Evolutionary conservation across 1,284 basidiomycete species (phyloP), one percentile per base, ranked within the genome.

Genomic region (Ceratobasidium sp.): DNA sequence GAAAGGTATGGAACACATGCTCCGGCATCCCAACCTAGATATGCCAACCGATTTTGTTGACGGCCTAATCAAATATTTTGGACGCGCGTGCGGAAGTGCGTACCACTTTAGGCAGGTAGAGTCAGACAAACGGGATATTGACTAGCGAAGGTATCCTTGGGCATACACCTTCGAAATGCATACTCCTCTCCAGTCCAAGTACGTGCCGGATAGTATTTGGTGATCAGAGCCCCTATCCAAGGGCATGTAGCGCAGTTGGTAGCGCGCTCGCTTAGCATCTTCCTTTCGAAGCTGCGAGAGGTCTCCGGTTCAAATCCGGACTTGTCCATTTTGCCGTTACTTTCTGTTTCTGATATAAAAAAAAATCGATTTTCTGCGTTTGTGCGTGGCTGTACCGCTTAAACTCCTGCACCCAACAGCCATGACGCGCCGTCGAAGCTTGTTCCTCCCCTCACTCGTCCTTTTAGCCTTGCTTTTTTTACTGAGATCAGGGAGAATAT

Each of bases 81-180:
- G 61, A 41, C 8, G 62, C 16, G 62, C 72, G 3, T 73, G 23
- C 50, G 72, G 72, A n/a, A 73, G 70, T 53, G 72, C 72, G 2
- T 73, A 73, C 36, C 57, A 73, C 48, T 73, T 73, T 32, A 39
- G 52, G 5, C 72, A 73, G 43, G 45, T 52, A 21, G 64, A 69
- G 39, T 41, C 50, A 21, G 62, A 67, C 36, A 52, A 53, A 12
- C 53, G 62, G 62, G 48, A 48, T 10, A 23, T 28, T n/a, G 30
- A 46, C 9, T 64, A 39, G n/a, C n/a, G n/a, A n/a, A n/a, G n/a
- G n/a, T n/a, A n/a, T n/a, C n/a, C n/a, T n/a, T n/a, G n/a, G n/a
- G n/a, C n/a, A n/a, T n/a, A n/a, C n/a, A n/a, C n/a, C n/a, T n/a
- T n/a, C n/a, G n/a, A n/a, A n/a, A n/a, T n/a, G n/a, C n/a, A n/a